Percentiles rank a stretch among this genome's conserved stretches.
Conservation (phyloP, 352 stramenopile genomes). For the Pythium sukuiense region DNA sequence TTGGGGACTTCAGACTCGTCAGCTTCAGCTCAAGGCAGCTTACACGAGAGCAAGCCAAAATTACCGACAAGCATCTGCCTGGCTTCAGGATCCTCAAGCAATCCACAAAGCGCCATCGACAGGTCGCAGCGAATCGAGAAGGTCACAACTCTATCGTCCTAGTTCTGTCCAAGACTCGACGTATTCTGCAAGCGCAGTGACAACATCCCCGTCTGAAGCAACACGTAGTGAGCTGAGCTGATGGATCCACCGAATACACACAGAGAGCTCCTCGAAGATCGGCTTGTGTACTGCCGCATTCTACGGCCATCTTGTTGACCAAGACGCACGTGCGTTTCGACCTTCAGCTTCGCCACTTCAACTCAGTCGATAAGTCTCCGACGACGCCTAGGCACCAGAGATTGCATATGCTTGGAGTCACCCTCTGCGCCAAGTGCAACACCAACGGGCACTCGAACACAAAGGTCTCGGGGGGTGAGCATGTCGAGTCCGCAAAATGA, state of each 20-base stretch:
- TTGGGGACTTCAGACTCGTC: background rate
- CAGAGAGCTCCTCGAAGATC: slow-evolving; percentile 21
- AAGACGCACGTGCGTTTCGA: slow-evolving; percentile 50
- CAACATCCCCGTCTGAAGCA: background rate
- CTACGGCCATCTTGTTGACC: slow-evolving; percentile 16
- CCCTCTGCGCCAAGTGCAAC: no score
- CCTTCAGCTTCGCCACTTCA: slow-evolving; percentile 47
- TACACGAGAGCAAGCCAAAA: slow-evolving; percentile 30
- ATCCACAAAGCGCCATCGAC: slow-evolving; percentile 35
- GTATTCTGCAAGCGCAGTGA: background rate
- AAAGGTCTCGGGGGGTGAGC: no score
- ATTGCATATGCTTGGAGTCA: no score
- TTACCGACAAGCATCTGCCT: slow-evolving; percentile 37
- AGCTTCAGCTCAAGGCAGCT: slow-evolving; percentile 11
- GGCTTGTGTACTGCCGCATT: slow-evolving; percentile 3
- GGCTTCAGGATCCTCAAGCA: slow-evolving; percentile 43
- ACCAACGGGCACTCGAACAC: no score
- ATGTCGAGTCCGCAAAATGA: no score
- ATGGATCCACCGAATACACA: slow-evolving; percentile 17
- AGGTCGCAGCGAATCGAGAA: slow-evolving; percentile 32
- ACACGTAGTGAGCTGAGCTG: background rate
- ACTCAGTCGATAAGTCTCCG: slow-evolving; percentile 10
- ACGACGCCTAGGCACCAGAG: no score
- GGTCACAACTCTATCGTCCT: background rate
- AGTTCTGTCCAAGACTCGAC: background rate